Conservation (phyloP, 75 land plant genomes). For the Cryptomeria japonica region DNA sequence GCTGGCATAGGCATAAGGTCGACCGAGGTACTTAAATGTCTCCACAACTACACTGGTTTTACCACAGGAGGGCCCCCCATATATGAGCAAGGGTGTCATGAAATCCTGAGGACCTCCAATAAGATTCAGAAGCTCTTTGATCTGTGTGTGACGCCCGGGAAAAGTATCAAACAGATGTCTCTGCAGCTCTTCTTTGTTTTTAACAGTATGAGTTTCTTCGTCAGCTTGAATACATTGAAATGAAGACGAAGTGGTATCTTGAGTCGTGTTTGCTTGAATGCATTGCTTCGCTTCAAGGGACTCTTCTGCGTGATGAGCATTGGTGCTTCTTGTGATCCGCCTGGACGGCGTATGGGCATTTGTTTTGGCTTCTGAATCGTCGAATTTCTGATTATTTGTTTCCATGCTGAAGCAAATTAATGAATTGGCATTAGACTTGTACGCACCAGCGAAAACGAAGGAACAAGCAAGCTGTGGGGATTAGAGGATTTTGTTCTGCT, state of each 20-base stretch:
- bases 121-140: constrained; percentile 50
- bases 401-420: not conserved
- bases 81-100: constrained; percentile 67
- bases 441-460: not conserved
- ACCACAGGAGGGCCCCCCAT: constrained; percentile 79
- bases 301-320: not conserved
- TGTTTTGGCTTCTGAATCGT: not conserved
- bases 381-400: not conserved
- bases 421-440: too few species aligned
- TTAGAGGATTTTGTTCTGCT: not conserved
- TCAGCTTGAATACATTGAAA: not conserved
- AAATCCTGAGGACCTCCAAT: constrained; percentile 64
- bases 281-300: not conserved
- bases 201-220: not conserved
- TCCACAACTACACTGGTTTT: constrained; percentile 70
- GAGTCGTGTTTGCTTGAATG: not conserved
- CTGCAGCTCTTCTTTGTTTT: constrained; percentile 1
- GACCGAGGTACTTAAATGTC: constrained; percentile 49
- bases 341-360: not conserved
- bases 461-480: not conserved
- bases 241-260: not conserved
- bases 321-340: constrained; percentile 4
- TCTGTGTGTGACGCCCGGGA: constrained; percentile 58
- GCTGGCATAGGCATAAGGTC: constrained; percentile 85
- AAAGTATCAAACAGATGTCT: constrained; percentile 14